These are phyloP conservation scores for Thalassiosira exigua DNA, from an alignment of 352 stramenopile genomes.

Conservation along the genomic window DNA sequence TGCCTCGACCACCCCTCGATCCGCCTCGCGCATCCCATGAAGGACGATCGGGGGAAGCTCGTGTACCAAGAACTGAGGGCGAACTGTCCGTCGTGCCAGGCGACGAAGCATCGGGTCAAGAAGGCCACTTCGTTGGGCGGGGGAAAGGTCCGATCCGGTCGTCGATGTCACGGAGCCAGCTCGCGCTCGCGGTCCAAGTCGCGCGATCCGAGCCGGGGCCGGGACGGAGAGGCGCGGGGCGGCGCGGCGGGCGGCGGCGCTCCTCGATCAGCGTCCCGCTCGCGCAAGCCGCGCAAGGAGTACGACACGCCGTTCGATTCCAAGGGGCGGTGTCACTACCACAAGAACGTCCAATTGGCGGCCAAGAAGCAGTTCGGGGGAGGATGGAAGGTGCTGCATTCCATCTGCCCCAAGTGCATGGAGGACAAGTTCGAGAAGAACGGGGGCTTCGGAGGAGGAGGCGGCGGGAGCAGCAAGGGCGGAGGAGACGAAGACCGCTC, in stretches of 20 bases:
- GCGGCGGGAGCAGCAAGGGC: neutral
- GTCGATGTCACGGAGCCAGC: conserved; percentile 15
- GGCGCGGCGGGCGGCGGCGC: no score
- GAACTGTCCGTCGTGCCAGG: conserved; percentile 9
- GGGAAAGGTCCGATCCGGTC: conserved; percentile 25
- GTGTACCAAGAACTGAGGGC: conserved; percentile 16
- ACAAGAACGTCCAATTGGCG: conserved; percentile 42
- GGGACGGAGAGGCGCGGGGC: neutral
- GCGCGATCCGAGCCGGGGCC: neutral
- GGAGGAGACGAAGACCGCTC: conserved; percentile 4
- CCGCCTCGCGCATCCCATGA: conserved; percentile 3
- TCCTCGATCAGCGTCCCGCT: conserved; percentile 10
- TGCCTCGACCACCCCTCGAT: conserved; percentile 13
- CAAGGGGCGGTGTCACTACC: conserved; percentile 56
- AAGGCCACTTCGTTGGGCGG: conserved; percentile 33
- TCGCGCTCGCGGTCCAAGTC: conserved; percentile 12
- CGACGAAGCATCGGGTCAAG: conserved; percentile 5
- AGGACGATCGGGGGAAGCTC: conserved; percentile 12
- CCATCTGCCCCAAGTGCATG: conserved; percentile 46
- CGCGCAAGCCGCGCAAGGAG: conserved; percentile 18
- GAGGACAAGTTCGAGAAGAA: conserved; percentile 38
- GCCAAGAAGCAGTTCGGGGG: conserved; percentile 55
- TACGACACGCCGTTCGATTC: conserved; percentile 56
- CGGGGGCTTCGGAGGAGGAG: conserved; percentile 17
- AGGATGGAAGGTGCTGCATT: conserved; percentile 50